Evolutionary conservation across 352 stramenopile species (phyloP).

Genomic region (Phytopythium chamaehyphon): DNA sequence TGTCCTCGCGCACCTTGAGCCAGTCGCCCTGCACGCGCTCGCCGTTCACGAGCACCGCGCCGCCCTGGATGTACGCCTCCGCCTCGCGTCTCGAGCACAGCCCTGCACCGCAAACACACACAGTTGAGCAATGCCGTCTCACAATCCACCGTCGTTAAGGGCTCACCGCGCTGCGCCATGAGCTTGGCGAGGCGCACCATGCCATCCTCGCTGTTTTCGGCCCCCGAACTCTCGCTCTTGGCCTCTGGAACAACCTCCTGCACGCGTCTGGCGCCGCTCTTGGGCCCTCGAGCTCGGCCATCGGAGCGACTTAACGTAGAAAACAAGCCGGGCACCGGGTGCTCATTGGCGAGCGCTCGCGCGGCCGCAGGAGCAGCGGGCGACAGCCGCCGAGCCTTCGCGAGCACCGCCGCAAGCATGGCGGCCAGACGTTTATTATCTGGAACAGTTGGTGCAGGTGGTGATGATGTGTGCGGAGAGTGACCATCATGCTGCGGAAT

Average conservation of each 20-base stretch:
- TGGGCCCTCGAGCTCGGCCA: background rate
- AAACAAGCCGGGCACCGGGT: too few species aligned
- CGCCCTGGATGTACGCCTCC: slow-evolving; percentile 75
- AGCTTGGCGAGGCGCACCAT: slow-evolving; percentile 73
- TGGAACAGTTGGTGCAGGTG: background rate
- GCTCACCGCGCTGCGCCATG: slow-evolving; percentile 56
- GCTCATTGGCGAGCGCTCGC: too few species aligned
- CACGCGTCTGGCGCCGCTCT: background rate
- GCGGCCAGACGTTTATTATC: background rate
- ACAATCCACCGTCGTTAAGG: too few species aligned
- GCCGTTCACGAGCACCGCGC: slow-evolving; percentile 71
- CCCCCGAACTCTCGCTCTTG: background rate
- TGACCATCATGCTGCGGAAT: too few species aligned
- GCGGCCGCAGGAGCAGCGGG: background rate
- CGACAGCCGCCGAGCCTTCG: background rate
- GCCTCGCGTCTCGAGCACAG: slow-evolving; percentile 80
- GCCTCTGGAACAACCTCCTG: background rate
- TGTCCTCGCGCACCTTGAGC: slow-evolving; percentile 60
- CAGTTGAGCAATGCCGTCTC: background rate
- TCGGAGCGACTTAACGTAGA: too few species aligned
- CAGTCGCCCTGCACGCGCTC: slow-evolving; percentile 58
- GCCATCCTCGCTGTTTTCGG: slow-evolving; percentile 8
- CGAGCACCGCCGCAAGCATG: background rate
- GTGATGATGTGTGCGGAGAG: too few species aligned
- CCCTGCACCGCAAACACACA: slow-evolving; percentile 12